These are phyloP conservation scores for Magnaporthiopsis incrustans DNA, from an alignment of 2,329 filamentous ascomycete species.

Conservation along the genomic window DNA sequence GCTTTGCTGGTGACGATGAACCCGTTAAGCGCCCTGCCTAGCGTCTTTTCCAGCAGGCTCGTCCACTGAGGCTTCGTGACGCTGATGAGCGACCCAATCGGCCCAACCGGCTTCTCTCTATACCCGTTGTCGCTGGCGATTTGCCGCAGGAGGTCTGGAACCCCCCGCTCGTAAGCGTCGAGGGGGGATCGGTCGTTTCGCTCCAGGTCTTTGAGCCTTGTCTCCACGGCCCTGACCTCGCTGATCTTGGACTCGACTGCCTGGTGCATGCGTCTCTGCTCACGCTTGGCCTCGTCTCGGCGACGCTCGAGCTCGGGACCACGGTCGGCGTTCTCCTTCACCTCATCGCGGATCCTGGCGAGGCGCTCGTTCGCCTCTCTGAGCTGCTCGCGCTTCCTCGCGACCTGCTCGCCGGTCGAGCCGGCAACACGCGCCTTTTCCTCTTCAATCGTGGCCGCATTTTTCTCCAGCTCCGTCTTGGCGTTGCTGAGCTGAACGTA, in stretches of 20 bases:
- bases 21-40: conserved; percentile 61
- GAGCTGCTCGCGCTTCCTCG: conserved; percentile 48
- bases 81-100: conserved; percentile 70
- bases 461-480: conserved; percentile 35
- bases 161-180: conserved; percentile 54
- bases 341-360: conserved; percentile 31
- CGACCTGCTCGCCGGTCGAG: conserved; percentile 56
- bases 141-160: conserved; percentile 56
- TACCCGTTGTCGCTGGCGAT: conserved; percentile 67
- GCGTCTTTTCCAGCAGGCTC: conserved; percentile 66
- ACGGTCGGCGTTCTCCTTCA: conserved; percentile 21
- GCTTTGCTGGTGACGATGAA: conserved; percentile 75
- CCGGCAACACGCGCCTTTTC: conserved; percentile 57
- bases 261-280: conserved; percentile 22
- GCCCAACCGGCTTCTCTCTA: conserved; percentile 66
- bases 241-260: conserved; percentile 35
- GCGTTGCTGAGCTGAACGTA: conserved; percentile 47
- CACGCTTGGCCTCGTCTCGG: conserved; percentile 23
- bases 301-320: conserved; percentile 23
- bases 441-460: conserved; percentile 39
- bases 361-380: conserved; percentile 46
- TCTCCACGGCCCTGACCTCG: conserved; percentile 47
- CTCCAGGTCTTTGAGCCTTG: conserved; percentile 41
- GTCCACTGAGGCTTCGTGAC: conserved; percentile 78
- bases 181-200: conserved; percentile 51